Base-by-base conservation (phyloP, 1,284 basidiomycete species). In the Ceratorhiza oryzae-sativae region DNA sequence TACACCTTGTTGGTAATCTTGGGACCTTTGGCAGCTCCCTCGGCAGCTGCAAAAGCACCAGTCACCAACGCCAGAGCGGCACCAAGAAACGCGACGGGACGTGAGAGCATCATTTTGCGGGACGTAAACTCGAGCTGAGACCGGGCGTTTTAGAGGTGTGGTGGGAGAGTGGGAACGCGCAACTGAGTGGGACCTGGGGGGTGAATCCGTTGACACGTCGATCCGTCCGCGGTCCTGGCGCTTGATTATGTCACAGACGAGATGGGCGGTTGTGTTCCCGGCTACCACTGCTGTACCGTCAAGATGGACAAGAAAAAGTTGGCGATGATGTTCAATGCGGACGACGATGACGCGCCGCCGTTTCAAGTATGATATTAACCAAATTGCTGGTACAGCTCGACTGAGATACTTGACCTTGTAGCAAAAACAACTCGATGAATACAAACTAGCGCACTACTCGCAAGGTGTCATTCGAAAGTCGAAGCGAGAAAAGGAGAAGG, bases 1-100 rank as follows among this genome's bases (percentile, higher is more conserved):
- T 89, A 97, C 78, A 97, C 91, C 83, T 91, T 94, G 87, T 93
- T 83, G 61, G 95, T 96, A 78, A 97, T 90, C 82, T 86, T 89
- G 18, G 95, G 95, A 18, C 89, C 88, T 76, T 90, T 92, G 15
- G 85, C 85, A 55, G 51, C 51, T 32, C 51, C 27, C 30, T 63
- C 61, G 18, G 27, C 49, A 27, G 48, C 61, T 10, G 48, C 51
- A 55, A 67, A 49, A 36, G 32, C 46, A 46, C 63, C 49, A 41
- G 63, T 34, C 34, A 67, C 27, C 63, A 67, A 36, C 15, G 49
- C 34, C 48, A 67, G 36, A 15, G 63, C 63, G 30, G 49, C 27
- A 55, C 49, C 51, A 20, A 67, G 27, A 30, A 67, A 42, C 63
- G 63, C 49, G 49, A 55, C 49, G 36, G 63, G 45, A n/a, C 63